These are phyloP conservation scores for Lichina pygmaea DNA, from an alignment of 495 filamentous ascomycete species.

Conservation along the genomic window DNA sequence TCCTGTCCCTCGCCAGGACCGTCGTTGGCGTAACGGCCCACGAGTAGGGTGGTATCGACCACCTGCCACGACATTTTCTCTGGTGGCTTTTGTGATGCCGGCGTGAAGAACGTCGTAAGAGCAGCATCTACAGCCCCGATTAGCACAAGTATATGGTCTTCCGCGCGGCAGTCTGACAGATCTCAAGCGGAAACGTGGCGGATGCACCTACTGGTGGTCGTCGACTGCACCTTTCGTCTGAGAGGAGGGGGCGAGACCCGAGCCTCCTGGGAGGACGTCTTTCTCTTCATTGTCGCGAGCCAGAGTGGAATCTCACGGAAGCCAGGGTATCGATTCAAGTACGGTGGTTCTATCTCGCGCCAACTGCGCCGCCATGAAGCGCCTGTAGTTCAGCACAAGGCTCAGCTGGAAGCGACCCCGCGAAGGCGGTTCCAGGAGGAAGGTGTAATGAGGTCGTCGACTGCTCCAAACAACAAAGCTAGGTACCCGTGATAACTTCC, in stretches of 20 bases:
- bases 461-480: no score
- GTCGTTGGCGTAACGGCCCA: slow-evolving; percentile 34
- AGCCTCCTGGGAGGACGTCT: neutral
- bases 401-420: no score
- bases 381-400: no score
- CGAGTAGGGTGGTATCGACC: slow-evolving; percentile 39
- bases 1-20: slow-evolving; percentile 10
- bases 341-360: no score
- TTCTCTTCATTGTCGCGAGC: neutral
- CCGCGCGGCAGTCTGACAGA: neutral
- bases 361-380: no score
- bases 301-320: no score
- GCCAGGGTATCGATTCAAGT: no score
- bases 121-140: slow-evolving; percentile 23
- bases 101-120: slow-evolving; percentile 72
- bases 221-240: slow-evolving; percentile 34
- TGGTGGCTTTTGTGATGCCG: slow-evolving; percentile 59
- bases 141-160: neutral
- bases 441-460: no score
- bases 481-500: no score
- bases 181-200: neutral
- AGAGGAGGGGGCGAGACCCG: slow-evolving; percentile 3
- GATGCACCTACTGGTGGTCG: slow-evolving; percentile 36
- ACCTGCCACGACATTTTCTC: slow-evolving; percentile 50
- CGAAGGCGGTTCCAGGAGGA: no score